A percentile compares a stretch with the other conserved stretches of the same genome.
Conservation (phyloP, 495 filamentous ascomycete species). For the Staphylotrichum tortipilum region DNA sequence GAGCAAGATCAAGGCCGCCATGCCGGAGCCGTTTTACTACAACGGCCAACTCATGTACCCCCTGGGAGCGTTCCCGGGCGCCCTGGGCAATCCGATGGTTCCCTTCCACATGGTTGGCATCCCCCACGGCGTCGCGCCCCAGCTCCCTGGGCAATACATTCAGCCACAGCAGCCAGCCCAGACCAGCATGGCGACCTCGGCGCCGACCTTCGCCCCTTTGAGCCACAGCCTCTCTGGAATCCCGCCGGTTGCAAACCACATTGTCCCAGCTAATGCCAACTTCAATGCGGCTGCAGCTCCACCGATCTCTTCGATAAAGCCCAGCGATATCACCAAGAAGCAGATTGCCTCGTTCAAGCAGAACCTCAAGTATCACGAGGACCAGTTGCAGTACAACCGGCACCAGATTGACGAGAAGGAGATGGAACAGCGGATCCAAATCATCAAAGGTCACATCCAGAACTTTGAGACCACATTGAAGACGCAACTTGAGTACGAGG, state of each 20-base stretch:
- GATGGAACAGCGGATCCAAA: conserved; percentile 25
- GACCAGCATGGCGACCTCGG: conserved; percentile 12
- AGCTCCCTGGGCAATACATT: conserved; percentile 13
- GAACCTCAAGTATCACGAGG: conserved; percentile 37
- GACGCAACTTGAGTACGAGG: conserved; percentile 30
- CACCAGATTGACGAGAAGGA: conserved; percentile 44
- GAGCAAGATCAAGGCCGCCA: conserved; percentile 32
- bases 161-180: conserved; percentile 13
- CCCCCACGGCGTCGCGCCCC: conserved; percentile 11
- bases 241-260: conserved; percentile 1
- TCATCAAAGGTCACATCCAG: conserved; percentile 26
- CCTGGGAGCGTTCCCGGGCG: conserved; percentile 14
- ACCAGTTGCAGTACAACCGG: conserved; percentile 39
- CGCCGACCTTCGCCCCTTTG: conserved; percentile 6
- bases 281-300: conserved; percentile 22
- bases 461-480: conserved; percentile 32
- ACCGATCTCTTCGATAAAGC: conserved; percentile 37
- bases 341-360: conserved; percentile 39
- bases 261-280: conserved; percentile 16
- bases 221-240: conserved; percentile 4
- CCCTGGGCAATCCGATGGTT: conserved; percentile 14
- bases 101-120: conserved; percentile 18
- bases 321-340: conserved; percentile 40
- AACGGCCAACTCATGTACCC: conserved; percentile 45
- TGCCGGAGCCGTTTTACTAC: conserved; percentile 40